Percentiles rank a stretch among this genome's conserved stretches.
These are phyloP conservation scores for Acacia crassicarpa DNA, from an alignment of 306 rosid genomes.

Conservation along the genomic window DNA sequence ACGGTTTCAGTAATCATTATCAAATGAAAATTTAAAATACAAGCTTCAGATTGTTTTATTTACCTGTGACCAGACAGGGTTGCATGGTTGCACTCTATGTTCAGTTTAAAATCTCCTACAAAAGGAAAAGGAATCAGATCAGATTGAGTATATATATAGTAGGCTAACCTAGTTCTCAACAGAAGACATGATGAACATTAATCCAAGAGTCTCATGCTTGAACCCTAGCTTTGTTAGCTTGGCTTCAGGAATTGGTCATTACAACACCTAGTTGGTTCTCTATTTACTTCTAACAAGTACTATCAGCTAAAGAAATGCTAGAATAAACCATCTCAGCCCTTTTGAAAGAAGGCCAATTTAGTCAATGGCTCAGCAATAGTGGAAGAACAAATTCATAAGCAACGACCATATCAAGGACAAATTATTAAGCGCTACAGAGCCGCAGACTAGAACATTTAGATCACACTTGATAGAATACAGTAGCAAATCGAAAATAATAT, in stretches of 20 bases:
- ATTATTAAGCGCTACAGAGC: neutral
- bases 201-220: neutral
- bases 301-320: neutral
- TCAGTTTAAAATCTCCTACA: slow-evolving; percentile 86
- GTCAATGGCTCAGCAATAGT: slow-evolving; percentile 3
- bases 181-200: slow-evolving; percentile 19
- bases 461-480: neutral
- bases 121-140: slow-evolving; percentile 25
- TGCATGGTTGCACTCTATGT: slow-evolving; percentile 97
- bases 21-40: slow-evolving; percentile 10
- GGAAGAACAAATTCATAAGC: neutral
- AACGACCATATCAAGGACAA: neutral
- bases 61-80: slow-evolving; percentile 98
- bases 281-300: neutral
- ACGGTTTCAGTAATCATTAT: slow-evolving; percentile 18
- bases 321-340: neutral
- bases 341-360: neutral
- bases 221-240: neutral
- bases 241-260: neutral
- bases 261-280: neutral
- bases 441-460: neutral
- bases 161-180: slow-evolving; percentile 8
- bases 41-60: neutral
- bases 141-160: neutral
- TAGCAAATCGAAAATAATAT: neutral